These are phyloP conservation scores for Tylopilus plumbeoviolaceoides DNA, from an alignment of 768 basidiomycete genomes.

Conservation along the genomic window DNA sequence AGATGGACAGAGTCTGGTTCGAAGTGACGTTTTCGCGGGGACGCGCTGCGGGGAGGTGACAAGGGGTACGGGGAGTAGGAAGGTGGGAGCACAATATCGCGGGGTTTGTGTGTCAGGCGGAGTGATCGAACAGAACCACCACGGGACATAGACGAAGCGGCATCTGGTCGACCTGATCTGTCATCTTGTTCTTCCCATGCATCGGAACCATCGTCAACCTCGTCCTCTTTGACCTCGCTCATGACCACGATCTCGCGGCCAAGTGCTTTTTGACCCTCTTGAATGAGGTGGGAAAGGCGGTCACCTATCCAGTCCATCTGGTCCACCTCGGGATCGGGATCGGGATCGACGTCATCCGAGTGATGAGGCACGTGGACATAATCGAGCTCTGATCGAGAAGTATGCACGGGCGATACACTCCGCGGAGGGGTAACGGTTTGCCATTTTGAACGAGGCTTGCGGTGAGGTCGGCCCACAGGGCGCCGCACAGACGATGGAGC, in stretches of 20 bases:
- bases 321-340: conserved; percentile 36
- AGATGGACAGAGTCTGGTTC: conserved; percentile 19
- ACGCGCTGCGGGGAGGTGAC: conserved; percentile 29
- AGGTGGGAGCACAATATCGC: conserved; percentile 25
- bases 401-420: conserved; percentile 24
- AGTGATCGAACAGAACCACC: conserved; percentile 26
- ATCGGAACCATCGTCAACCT: conserved; percentile 70
- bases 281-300: conserved; percentile 64
- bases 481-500: conserved; percentile 31
- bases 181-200: conserved; percentile 60
- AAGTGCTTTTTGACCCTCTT: conserved; percentile 75
- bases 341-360: conserved; percentile 34
- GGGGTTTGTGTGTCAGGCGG: conserved; percentile 20
- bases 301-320: conserved; percentile 85
- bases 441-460: conserved; percentile 29
- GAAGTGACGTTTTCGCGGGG: conserved; percentile 34
- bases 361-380: conserved; percentile 29
- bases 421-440: conserved; percentile 26
- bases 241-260: conserved; percentile 75
- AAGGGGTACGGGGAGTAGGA: conserved; percentile 26
- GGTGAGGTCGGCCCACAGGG: conserved; percentile 32
- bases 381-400: conserved; percentile 41
- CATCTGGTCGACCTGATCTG: not conserved
- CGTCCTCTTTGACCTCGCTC: conserved; percentile 70
- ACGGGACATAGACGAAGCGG: conserved; percentile 23